Base-by-base conservation (phyloP, 331 rosid species). In the Telfairia occidentalis region DNA sequence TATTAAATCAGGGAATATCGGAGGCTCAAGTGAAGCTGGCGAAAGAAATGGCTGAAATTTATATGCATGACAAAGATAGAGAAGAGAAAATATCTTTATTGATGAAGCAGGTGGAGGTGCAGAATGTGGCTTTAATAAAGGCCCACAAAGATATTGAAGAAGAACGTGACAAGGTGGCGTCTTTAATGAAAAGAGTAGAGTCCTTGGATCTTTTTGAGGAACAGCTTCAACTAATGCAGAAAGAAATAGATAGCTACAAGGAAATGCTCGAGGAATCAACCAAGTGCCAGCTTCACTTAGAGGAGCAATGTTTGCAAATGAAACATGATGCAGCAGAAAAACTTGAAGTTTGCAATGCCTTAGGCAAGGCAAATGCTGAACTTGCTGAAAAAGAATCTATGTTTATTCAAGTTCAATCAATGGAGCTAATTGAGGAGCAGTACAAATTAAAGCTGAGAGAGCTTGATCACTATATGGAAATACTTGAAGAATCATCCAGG, bases 21-120 rank as follows among this genome's bases (percentile, higher is more conserved):
- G 92, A 88, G 79, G 88, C 87, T 71, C 91, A 81, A 57, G 61
- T 88, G 78, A 82, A 78, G 80, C 73, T 81, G 19, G 72, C 77
- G 0, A 79, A 77, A 54, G 85, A 78, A 67, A 76, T 74, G 79
- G 81, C 73, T 4, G 85, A 83, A 82, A 82, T 80, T 82, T 82
- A 81, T 43, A 69, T 52, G 55, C 73, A 32, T 46, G 71, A 79
- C 54, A 86, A 79, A 78, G 86, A 83, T 46, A 87, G 71, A 37
- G 88, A 88, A 71, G 81, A 76, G 79, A 76, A 80, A 59, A 40
- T 71, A 38, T 66, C 60, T 79, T 38, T 73, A 64, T 78, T 89
- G 87, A 81, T 80, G 83, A 81, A 84, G 75, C 86, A 92, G 81
- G 61, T 92, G 87, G 92, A 87, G 79, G 80, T 81, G 82, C 86